Base-by-base conservation (phyloP, 78 protist species). In the Fonticula alba region DNA sequence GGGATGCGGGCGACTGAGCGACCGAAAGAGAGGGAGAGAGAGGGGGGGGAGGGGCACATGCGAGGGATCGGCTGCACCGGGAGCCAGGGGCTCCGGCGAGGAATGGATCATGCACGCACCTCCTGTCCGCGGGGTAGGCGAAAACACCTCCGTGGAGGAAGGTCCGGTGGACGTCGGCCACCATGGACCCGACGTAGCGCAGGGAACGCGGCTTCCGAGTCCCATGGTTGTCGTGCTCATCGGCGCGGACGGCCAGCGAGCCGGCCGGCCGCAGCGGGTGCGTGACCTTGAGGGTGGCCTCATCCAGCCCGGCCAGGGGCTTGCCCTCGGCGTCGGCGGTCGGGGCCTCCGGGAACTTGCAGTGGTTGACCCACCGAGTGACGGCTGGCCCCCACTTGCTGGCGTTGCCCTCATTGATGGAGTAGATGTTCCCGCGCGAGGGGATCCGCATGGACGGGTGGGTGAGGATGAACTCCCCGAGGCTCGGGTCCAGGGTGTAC, bases 161-260 rank as follows among this genome's bases (percentile, higher is more conserved):
- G 3, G 95, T 92, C 38, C 97, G 74, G 80, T 92, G 95, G 22
- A 93, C 79, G 51, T 93, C 98, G 47, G 87, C 85, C 10, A 89
- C 95, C 95, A 89, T 84, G 41, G 68, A 35, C n/a, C 97, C 97
- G 15, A 91, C 75, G 68, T 91, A 91, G 46, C 96, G 73, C 17
- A 74, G 36, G 0, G 86, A 71, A 37, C 75, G 85, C 22, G 66
- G 52, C 61, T 57, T 53, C 29, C n/a, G 32, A n/a, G n/a, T n/a
- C n/a, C n/a, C n/a, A n/a, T n/a, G n/a, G n/a, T n/a, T n/a, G n/a
- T n/a, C n/a, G n/a, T n/a, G n/a, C n/a, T n/a, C n/a, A n/a, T n/a
- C n/a, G n/a, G n/a, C n/a, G n/a, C n/a, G n/a, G n/a, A n/a, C n/a
- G n/a, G n/a, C n/a, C n/a, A n/a, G n/a, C n/a, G n/a, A n/a, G n/a